Evolutionary conservation across 208 protist species (phyloP), one percentile per base, ranked within the genome.

Genomic region (Leishmania major): DNA sequence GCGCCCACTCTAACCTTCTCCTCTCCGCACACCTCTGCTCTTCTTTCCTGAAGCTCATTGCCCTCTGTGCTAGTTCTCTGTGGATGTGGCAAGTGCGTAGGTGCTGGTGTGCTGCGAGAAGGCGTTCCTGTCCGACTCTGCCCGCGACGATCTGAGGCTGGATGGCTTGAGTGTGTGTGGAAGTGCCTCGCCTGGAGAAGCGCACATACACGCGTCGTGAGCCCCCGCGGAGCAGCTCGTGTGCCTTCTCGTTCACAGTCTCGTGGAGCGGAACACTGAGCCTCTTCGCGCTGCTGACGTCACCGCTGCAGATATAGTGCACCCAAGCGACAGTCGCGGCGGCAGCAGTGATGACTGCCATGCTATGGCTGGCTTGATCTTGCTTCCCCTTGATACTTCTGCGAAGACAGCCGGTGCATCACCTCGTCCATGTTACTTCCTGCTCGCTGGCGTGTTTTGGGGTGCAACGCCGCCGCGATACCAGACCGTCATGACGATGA

Each of bases 101-200:
- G 55, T 84, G 53, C 55, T 84, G 4, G 75, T 79, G 40, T 79
- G 74, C 75, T 79, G 80, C 55, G 80, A 79, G 75, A 69, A 66
- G 53, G 75, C 80, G 8, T 84, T 84, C 40, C 75, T 75, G 35
- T 76, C 69, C 45, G 75, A 79, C 66, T 45, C 79, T 5, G 80
- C 75, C 10, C 75, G 75, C 0, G 67, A 76, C 19, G 80, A 84
- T 51, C 31, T 76, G 5, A 62, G 74, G 75, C 53, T 79, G 0
- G 77, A 69, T 67, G 51, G 0, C 62, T 35, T 7, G n/a, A 55
- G 10, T 11, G 25, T 22, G 37, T 17, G 45, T 49, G 71, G 11
- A 35, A 8, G 8, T 6, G 78, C 17, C 47, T 22, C 66, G 10
- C 35, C 31, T 5, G 66, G 6, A 22, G 11, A 35, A 72, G 66